Percentiles rank a stretch among this genome's conserved stretches.
Conservation (phyloP, 768 basidiomycete species). For the Cystofilobasidium bisporidii region DNA sequence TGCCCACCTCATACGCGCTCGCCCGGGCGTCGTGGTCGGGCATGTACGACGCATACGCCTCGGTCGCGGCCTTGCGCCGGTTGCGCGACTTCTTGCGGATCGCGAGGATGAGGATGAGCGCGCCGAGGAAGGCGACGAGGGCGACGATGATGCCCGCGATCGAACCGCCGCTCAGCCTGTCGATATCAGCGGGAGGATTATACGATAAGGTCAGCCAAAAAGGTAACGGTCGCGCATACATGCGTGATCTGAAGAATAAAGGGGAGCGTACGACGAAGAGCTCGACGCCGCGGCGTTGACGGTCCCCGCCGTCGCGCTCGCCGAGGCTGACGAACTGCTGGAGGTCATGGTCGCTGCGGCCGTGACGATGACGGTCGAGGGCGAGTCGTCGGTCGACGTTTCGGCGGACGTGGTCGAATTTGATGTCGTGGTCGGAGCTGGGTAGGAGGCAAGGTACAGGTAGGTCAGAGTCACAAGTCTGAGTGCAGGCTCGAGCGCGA, state of each 20-base stretch:
- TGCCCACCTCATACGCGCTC: background rate
- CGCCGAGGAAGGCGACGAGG: background rate
- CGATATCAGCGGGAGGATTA: background rate
- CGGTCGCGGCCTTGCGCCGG: background rate
- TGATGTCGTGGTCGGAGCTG: too few relatives aligned
- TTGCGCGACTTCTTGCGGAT: background rate
- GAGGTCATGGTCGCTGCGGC: too few relatives aligned
- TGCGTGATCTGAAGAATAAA: too few relatives aligned
- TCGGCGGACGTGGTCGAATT: too few relatives aligned
- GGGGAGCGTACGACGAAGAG: background rate
- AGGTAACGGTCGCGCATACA: too few relatives aligned
- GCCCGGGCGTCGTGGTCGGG: background rate
- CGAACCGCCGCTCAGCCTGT: background rate
- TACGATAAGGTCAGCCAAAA: too few relatives aligned
- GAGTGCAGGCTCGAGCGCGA: too few relatives aligned
- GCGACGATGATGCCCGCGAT: constrained; percentile 4
- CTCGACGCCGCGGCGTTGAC: background rate
- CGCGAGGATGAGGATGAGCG: background rate
- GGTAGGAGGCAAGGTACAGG: too few relatives aligned
- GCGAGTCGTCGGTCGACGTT: too few relatives aligned
- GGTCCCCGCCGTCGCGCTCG: background rate
- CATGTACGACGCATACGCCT: background rate
- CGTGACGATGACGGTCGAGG: too few relatives aligned
- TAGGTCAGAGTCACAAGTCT: too few relatives aligned
- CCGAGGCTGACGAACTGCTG: background rate